These are phyloP conservation scores for Polygonum aviculare DNA, from an alignment of 148 eudicot genomes.

Conservation along the genomic window DNA sequence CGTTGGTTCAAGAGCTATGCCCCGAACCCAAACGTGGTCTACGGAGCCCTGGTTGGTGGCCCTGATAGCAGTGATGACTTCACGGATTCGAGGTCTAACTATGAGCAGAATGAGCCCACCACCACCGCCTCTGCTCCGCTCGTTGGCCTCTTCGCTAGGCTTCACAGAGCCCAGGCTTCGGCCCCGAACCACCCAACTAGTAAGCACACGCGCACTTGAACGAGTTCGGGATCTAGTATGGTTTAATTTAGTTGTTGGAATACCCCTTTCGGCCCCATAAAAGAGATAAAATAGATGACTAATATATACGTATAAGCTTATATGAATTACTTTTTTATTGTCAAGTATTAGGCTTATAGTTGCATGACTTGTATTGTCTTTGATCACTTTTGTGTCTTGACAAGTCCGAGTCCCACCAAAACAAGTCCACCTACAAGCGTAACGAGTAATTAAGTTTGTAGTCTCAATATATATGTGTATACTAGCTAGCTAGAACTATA, in stretches of 20 bases:
- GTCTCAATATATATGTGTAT: no score
- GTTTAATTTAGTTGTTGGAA: not conserved
- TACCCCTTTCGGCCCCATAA: no score
- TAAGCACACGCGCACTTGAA: not conserved
- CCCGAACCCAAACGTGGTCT: constrained; percentile 43
- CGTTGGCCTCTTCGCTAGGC: constrained; percentile 31
- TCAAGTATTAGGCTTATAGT: no score
- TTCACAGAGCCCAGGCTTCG: not conserved
- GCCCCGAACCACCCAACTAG: not conserved
- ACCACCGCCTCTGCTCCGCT: constrained; percentile 53
- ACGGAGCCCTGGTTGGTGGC: constrained; percentile 58
- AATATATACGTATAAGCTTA: no score
- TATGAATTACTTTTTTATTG: no score
- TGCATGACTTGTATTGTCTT: not conserved
- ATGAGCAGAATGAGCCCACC: constrained; percentile 58
- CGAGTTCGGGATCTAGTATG: not conserved
- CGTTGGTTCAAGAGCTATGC: constrained; percentile 25
- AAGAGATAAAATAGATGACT: no score
- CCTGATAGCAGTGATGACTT: constrained; percentile 53
- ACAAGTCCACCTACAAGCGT: not conserved
- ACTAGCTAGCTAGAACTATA: no score
- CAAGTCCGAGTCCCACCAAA: not conserved
- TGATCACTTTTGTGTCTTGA: not conserved
- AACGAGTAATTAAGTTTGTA: not conserved
- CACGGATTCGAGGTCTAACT: constrained; percentile 43